Percentiles rank a stretch among this genome's conserved stretches.
These are phyloP conservation scores for Penicillium sp. DNA, from an alignment of 2,329 filamentous ascomycete species.

Conservation along the genomic window DNA sequence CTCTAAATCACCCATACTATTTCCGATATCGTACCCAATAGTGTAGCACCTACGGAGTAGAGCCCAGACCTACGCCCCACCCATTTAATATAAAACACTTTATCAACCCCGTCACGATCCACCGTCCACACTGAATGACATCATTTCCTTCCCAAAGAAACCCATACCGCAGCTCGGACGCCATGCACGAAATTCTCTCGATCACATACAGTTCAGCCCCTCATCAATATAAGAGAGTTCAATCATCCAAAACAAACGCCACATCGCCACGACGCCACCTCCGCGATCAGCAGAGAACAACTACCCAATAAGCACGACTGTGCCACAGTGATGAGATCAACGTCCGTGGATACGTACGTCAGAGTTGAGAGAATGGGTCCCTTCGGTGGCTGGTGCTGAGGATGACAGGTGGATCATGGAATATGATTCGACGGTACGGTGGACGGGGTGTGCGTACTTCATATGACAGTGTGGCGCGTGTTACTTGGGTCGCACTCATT, in stretches of 20 bases:
- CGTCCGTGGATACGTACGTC: slow-evolving; percentile 15
- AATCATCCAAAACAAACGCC: background rate
- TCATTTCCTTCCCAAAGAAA: slow-evolving; percentile 4
- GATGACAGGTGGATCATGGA: background rate
- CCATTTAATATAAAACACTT: slow-evolving; percentile 9
- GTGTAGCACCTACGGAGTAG: background rate
- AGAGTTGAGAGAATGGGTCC: slow-evolving; percentile 1
- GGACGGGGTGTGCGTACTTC: background rate
- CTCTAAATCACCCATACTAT: background rate
- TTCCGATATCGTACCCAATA: background rate
- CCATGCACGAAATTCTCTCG: background rate
- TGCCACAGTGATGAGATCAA: slow-evolving; percentile 6
- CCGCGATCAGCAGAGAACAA: slow-evolving; percentile 1
- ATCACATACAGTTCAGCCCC: background rate
- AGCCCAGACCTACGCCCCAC: background rate
- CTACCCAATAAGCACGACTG: slow-evolving; percentile 2
- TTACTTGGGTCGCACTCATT: slow-evolving; percentile 13
- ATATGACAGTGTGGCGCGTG: slow-evolving; percentile 15
- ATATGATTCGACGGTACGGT: background rate
- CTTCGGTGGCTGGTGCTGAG: slow-evolving; percentile 1
- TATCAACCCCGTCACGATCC: slow-evolving; percentile 1
- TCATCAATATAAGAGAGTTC: slow-evolving; percentile 6
- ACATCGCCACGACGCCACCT: background rate
- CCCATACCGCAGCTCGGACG: background rate
- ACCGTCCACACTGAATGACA: slow-evolving; percentile 12